Evolutionary conservation across 1,139 yeast species (phyloP), one percentile per base, ranked within the genome.

Genomic region (Geotrichum histeridarum): DNA sequence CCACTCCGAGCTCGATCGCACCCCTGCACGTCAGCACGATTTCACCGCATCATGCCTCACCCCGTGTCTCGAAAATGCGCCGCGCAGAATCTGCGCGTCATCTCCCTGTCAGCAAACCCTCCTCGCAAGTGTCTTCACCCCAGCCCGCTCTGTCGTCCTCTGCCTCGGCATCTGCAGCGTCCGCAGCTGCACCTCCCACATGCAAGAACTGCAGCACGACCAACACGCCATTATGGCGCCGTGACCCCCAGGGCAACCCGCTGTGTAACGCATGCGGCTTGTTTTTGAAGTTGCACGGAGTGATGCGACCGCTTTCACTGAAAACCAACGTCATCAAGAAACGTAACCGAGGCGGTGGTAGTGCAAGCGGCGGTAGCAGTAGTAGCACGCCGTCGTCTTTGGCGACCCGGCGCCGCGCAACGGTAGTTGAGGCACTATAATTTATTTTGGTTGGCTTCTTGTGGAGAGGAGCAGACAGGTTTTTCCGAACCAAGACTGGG

Each of bases 211-310:
- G 97, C 70, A 83, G 83, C 64, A 90, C 97, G 1, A 86, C 80
- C 63, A 90, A 93, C 11, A 90, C 97, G 0, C 97, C 97, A 1
- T 74, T 90, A 50, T 90, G 96, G 96, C 77, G 97, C 66, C 77
- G 96, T 55, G 91, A 88, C 66, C 89, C 91, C 32, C 84, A 87
- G 42, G 96, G 96, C 8, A 89, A 87, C 65, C 95, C 95, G 1
- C 74, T 90, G 56, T 90, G 97, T 68, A 90, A 90, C 68, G 96
- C 96, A 1, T 90, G 96, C 73, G 96, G 97, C 0, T 74, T 90
- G 58, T 90, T 90, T 64, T 74, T 86, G 62, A 90, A 90, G 70
- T 76, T 90, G 39, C 96, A 90, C 66, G 97, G 96, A 43, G 89
- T 90, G 50, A 93, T 91, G 49, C 77, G 97, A 56, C 96, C 96